A percentile compares a stretch with the other conserved stretches of the same genome.
Evolutionary conservation across 2,329 filamentous ascomycete genomes (phyloP).

Genomic region (Colletotrichum chrysophilum): DNA sequence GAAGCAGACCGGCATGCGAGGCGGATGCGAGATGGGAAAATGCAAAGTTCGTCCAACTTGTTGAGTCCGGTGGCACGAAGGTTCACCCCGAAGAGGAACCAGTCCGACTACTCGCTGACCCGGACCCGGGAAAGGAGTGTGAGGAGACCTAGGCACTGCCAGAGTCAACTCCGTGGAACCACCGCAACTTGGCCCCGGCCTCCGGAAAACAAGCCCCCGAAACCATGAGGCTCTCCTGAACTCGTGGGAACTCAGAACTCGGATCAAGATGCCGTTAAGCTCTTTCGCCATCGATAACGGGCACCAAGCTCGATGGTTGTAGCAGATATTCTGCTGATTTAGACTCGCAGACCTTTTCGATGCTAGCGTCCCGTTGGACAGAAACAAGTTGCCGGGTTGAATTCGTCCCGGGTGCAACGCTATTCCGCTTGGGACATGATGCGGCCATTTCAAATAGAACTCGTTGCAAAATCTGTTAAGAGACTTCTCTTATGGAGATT

Average conservation of each 20-base stretch:
- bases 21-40: neutral
- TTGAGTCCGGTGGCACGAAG: neutral
- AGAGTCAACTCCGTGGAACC: neutral
- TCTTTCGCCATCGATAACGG: neutral
- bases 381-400: neutral
- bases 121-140: neutral
- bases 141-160: neutral
- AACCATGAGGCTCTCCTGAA: neutral
- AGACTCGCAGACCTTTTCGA: neutral
- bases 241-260: neutral
- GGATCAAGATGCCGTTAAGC: neutral
- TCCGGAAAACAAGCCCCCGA: neutral
- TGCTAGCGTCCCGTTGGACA: neutral
- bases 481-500: neutral
- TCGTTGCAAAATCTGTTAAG: neutral
- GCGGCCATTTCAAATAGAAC: neutral
- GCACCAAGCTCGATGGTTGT: neutral
- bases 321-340: neutral
- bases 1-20: neutral
- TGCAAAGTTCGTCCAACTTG: neutral
- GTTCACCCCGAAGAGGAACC: neutral
- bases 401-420: neutral
- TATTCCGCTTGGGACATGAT: neutral
- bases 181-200: neutral
- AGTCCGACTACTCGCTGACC: neutral